Evolutionary conservation across 345 rosid genomes (phyloP).

Genomic region (Eucalyptus marginata): DNA sequence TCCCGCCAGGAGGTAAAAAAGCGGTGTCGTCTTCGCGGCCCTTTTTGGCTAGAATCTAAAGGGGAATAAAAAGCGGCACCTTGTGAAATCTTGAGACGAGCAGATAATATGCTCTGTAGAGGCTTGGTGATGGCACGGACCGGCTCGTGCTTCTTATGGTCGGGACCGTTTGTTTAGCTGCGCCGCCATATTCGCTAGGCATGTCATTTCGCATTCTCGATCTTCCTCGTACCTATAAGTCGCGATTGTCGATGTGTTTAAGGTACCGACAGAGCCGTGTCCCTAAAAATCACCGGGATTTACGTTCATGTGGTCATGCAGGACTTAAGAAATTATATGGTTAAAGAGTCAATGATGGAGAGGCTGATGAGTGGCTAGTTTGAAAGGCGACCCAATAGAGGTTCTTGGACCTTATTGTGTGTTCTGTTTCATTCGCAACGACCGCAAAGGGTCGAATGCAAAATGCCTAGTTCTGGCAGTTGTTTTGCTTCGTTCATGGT

Average conservation of each 20-base stretch:
- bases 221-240: background rate
- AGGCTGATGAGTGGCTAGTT: background rate
- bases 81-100: background rate
- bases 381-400: background rate
- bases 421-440: background rate
- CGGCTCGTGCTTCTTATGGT: background rate
- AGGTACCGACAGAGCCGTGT: background rate
- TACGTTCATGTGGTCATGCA: background rate
- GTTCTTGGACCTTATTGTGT: background rate
- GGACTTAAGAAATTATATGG: background rate
- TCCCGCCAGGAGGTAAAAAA: constrained; percentile 42
- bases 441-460: background rate
- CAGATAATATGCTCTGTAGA: background rate
- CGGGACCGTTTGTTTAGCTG: background rate
- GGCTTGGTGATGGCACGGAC: background rate
- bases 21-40: background rate
- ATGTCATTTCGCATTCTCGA: background rate
- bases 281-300: background rate
- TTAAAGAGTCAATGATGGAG: background rate
- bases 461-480: background rate
- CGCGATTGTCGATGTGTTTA: background rate
- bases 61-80: background rate
- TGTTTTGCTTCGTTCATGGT: background rate
- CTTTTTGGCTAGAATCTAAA: background rate
- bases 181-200: background rate